A percentile compares a stretch with the other conserved stretches of the same genome.
These are phyloP conservation scores for Nepenthes mirabilis DNA, from an alignment of 148 eudicot species.

Conservation along the genomic window DNA sequence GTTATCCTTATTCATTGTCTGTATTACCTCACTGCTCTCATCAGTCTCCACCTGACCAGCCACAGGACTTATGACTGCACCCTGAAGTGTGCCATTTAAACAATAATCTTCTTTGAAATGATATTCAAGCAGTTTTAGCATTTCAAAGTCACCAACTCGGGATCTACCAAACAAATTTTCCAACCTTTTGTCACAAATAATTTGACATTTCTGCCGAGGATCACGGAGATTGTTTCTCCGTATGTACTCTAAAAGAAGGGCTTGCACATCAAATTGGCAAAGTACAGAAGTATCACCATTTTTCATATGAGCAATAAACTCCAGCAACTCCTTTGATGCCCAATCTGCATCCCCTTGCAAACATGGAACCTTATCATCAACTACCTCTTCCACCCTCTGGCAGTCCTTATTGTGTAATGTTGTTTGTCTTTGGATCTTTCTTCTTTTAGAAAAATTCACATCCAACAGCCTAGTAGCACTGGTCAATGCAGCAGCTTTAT, in stretches of 20 bases:
- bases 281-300: constrained; percentile 69
- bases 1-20: constrained; percentile 34
- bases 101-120: constrained; percentile 46
- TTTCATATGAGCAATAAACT: constrained; percentile 75
- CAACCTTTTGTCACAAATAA: constrained; percentile 74
- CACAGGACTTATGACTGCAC: constrained; percentile 31
- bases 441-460: constrained; percentile 32
- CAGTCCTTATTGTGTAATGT: constrained; percentile 13
- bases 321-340: constrained; percentile 83
- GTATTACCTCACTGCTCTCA: constrained; percentile 21
- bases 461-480: constrained; percentile 22
- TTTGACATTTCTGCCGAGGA: constrained; percentile 66
- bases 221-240: constrained; percentile 78
- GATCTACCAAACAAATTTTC: constrained; percentile 53
- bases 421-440: constrained; percentile 30
- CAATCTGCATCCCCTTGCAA: constrained; percentile 30
- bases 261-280: constrained; percentile 79
- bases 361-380: constrained; percentile 13
- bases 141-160: constrained; percentile 78
- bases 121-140: constrained; percentile 85
- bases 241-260: constrained; percentile 70
- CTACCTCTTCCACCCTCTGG: constrained; percentile 12
- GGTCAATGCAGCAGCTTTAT: constrained; percentile 7
- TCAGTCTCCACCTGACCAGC: constrained; percentile 30
- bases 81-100: constrained; percentile 28